Evolutionary conservation across 345 rosid species (phyloP).

Genomic region (thale cress (Arabidopsis thaliana)): DNA sequence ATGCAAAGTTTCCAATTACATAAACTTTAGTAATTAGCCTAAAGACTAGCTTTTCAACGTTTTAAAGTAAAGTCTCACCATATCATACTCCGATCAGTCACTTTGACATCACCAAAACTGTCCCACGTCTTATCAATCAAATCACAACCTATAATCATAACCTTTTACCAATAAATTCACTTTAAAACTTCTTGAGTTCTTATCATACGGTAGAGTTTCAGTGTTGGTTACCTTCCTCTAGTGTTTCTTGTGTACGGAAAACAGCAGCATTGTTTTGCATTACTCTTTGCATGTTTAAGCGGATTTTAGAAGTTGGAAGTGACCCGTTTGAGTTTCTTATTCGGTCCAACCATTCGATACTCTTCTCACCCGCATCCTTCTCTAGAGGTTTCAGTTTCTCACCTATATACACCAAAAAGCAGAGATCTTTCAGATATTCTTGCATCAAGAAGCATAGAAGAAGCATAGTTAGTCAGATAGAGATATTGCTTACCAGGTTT

Average conservation of each 20-base stretch:
- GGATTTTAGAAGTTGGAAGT: slow-evolving; percentile 77
- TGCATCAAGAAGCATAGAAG: background rate
- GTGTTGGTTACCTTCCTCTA: slow-evolving; percentile 75
- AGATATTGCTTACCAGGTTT: slow-evolving; percentile 62
- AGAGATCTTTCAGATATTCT: background rate
- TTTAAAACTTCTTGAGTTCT: background rate
- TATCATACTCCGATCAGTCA: slow-evolving; percentile 82
- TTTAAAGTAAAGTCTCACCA: slow-evolving; percentile 56
- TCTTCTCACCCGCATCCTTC: slow-evolving; percentile 82
- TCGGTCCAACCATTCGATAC: slow-evolving; percentile 85
- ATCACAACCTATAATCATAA: slow-evolving; percentile 66
- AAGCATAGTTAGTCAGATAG: background rate
- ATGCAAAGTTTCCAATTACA: slow-evolving; percentile 20
- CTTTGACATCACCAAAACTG: slow-evolving; percentile 80
- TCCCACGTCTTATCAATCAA: slow-evolving; percentile 85
- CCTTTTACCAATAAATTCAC: background rate
- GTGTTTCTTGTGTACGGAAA: slow-evolving; percentile 94
- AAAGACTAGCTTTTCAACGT: background rate
- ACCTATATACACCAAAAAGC: slow-evolving; percentile 51
- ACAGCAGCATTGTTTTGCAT: slow-evolving; percentile 98
- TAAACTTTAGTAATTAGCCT: background rate
- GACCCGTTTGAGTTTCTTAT: slow-evolving; percentile 87
- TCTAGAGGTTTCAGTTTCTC: slow-evolving; percentile 80
- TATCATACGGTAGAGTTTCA: background rate
- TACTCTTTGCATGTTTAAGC: slow-evolving; percentile 88